phyloP scores from a whole-genome alignment of 345 rosid genomes.

The Rhizophora apiculata region DNA sequence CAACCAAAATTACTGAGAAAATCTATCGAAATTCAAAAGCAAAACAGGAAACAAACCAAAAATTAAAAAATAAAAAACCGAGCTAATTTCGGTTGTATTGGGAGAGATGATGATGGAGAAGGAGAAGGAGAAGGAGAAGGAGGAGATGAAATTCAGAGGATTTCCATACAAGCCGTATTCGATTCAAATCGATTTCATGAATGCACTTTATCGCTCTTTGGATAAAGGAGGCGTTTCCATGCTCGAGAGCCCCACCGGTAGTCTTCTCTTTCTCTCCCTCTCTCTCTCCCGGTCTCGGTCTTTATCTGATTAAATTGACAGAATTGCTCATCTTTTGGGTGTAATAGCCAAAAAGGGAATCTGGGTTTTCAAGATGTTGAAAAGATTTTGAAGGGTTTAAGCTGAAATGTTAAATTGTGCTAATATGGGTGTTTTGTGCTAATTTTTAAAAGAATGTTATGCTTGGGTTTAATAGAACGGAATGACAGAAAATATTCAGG shows the following conservation, averaged over 20 bases:
- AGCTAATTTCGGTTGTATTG: neutral
- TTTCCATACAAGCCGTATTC: slow-evolving; percentile 81
- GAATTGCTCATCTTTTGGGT: neutral
- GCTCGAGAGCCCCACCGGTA: slow-evolving; percentile 97
- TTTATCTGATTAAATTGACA: neutral
- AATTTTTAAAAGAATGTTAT: no score
- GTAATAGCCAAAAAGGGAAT: neutral
- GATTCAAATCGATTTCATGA: slow-evolving; percentile 84
- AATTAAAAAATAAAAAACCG: no score
- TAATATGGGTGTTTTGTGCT: no score
- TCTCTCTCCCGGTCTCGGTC: neutral
- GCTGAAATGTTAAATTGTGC: neutral
- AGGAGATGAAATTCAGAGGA: slow-evolving; percentile 45
- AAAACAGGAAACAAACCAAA: no score
- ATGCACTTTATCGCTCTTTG: slow-evolving; percentile 65
- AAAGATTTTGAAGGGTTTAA: neutral
- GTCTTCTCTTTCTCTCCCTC: neutral
- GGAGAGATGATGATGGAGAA: slow-evolving; percentile 16
- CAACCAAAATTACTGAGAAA: no score
- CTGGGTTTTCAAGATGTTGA: neutral
- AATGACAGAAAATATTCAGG: no score
- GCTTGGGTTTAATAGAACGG: no score
- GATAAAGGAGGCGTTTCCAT: slow-evolving; percentile 88
- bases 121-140: neutral
- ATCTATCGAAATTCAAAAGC: no score